Evolutionary conservation across 805 yeast genomes (phyloP), one percentile per base, ranked within the genome.

Genomic region (Blastobotrys peoriensis): DNA sequence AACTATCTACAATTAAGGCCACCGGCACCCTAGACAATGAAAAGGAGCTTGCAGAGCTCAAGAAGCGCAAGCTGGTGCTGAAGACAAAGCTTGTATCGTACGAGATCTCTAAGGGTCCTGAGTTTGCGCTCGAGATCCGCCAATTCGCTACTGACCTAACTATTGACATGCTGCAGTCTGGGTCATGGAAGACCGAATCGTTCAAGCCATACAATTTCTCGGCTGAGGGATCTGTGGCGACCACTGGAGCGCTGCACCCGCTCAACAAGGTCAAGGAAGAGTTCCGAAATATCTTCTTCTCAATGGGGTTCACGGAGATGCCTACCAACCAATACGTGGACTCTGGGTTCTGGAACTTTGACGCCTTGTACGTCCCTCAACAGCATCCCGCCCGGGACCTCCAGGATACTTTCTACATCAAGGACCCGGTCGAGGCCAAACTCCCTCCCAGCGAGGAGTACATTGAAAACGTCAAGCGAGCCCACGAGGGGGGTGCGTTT

Each of bases 381-480:
- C 98, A 93, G 71, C 99, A 93, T 71, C 98, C 99, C 15, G 99
- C 99, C 40, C 83, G 99, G 73, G 99, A 93, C 65, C 75, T 93
- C 65, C 99, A 93, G 69, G 99, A 93, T 70, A 93, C 99, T 48
- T 93, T 93, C 73, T 93, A 93, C 70, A 75, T 93, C 68, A 91
- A 89, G 64, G 98, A 93, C 63, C 99, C 99, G 27, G 73, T 69
- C 40, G 71, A 66, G 50, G 95, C 95, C 45, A 82, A 81, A 50
- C 71, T 75, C 57, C 98, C 98, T 43, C 79, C 80, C 54, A 98
- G 93, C 67, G 72, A 74, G 62, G 66, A 71, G 58, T 93, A 83
- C 70, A 76, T 86, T 77, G 74, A 81, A 27, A 84, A 85, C 63
- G 79, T 86, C 55, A 81, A 81, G 57, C 73, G 75, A 40, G 97